Evolutionary conservation across 441 rosid species (phyloP).

Genomic region (Adansonia rubrostipa): DNA sequence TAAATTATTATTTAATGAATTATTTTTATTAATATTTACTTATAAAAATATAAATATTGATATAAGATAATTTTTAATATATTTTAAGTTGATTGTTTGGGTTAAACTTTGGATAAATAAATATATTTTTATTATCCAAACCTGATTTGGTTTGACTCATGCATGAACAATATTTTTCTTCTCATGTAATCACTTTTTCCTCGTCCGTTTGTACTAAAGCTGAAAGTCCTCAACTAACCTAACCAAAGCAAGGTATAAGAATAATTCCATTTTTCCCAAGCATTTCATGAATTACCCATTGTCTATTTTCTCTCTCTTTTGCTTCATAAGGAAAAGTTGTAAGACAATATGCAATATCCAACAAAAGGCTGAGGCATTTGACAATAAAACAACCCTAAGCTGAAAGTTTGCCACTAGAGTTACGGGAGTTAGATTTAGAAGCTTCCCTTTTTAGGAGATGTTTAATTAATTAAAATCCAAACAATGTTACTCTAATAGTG

Average conservation of each 20-base stretch:
- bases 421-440: conserved; percentile 4
- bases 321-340: conserved; percentile 32
- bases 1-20: no score
- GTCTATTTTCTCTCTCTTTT: conserved; percentile 30
- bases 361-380: conserved; percentile 36
- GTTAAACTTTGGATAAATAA: no score
- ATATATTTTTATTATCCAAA: no score
- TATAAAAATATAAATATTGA: no score
- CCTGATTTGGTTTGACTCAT: no score
- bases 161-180: not conserved
- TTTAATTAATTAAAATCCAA: conserved; percentile 6
- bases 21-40: no score
- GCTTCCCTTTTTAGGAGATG: not conserved
- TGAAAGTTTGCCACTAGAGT: conserved; percentile 23
- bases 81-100: no score
- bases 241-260: not conserved
- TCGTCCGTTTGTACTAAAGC: conserved; percentile 7
- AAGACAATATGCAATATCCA: conserved; percentile 21
- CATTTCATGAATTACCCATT: conserved; percentile 3
- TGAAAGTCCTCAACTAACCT: conserved; percentile 26
- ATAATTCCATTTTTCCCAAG: conserved; percentile 21
- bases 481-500: conserved; percentile 6
- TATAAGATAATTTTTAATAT: no score
- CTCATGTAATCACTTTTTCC: conserved; percentile 30
- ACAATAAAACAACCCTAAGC: conserved; percentile 16